phyloP scores from a whole-genome alignment of 345 rosid genomes.

The Xanthoceras sorbifolium region DNA sequence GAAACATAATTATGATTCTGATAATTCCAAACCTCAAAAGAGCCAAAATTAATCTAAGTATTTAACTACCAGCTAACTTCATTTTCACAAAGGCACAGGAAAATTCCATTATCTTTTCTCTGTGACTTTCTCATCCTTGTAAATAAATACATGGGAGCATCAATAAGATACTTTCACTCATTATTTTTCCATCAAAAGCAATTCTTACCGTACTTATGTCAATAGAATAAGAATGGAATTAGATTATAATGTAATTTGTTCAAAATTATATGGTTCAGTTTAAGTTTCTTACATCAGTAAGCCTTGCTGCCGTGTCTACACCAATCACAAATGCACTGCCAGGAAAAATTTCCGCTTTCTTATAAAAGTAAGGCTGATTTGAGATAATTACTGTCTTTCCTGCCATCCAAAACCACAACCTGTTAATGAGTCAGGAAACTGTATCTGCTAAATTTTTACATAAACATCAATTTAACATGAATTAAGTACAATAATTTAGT shows the following conservation, averaged over 20 bases:
- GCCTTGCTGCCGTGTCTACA: slow-evolving; percentile 88
- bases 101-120: not conserved
- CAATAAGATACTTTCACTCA: not conserved
- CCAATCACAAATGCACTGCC: slow-evolving; percentile 96
- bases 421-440: not conserved
- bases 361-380: slow-evolving; percentile 91
- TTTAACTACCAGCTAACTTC: not conserved
- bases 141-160: not conserved
- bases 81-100: not conserved
- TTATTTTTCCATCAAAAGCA: not conserved
- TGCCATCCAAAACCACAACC: slow-evolving; percentile 40
- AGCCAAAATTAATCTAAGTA: not conserved
- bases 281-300: slow-evolving; percentile 60
- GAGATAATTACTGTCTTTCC: slow-evolving; percentile 87
- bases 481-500: not conserved
- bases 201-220: not conserved
- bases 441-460: not conserved
- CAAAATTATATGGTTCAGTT: slow-evolving; percentile 9
- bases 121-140: not conserved
- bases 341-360: slow-evolving; percentile 92
- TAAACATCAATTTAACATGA: not conserved
- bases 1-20: not conserved
- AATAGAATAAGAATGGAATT: not conserved
- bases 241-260: not conserved
- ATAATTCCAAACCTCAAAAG: not conserved